A percentile compares a stretch with the other conserved stretches of the same genome.
Conservation (phyloP, 2,329 filamentous ascomycete species). For the Pochonia chlamydosporia region DNA sequence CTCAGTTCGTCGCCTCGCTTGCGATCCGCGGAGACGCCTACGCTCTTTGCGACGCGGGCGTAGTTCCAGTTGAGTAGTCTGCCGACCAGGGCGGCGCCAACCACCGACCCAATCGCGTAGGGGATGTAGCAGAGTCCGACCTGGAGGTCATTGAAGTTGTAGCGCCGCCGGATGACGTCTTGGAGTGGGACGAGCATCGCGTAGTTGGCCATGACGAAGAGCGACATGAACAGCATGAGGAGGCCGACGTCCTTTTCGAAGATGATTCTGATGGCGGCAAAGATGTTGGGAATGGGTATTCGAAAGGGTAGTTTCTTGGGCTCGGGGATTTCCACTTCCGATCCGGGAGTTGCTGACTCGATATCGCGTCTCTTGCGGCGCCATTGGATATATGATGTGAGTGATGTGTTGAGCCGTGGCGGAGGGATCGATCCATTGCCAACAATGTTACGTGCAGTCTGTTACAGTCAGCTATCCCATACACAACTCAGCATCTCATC, state of each 20-base stretch:
- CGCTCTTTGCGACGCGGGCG: constrained; percentile 40
- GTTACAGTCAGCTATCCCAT: constrained; percentile 13
- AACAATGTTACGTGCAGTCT: constrained; percentile 37
- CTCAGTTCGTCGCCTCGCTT: constrained; percentile 33
- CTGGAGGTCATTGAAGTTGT: constrained; percentile 28
- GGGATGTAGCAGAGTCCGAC: constrained; percentile 39
- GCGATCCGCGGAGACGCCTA: constrained; percentile 42
- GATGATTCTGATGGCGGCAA: constrained; percentile 24
- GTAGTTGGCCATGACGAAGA: constrained; percentile 29
- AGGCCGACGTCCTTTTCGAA: constrained; percentile 29
- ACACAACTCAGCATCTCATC: constrained; percentile 10
- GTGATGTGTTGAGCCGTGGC: constrained; percentile 18
- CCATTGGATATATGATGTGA: constrained; percentile 9
- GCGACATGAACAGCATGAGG: constrained; percentile 27
- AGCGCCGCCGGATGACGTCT: constrained; percentile 24
- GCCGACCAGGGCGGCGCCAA: constrained; percentile 33
- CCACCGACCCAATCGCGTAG: constrained; percentile 29
- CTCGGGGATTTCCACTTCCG: constrained; percentile 12
- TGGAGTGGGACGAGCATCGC: constrained; percentile 26
- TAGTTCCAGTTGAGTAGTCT: constrained; percentile 58
- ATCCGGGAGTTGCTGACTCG: constrained; percentile 6
- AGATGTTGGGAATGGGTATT: constrained; percentile 23
- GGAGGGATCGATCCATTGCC: constrained; percentile 38
- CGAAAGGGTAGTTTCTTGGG: constrained; percentile 9
- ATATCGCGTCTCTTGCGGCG: constrained; percentile 9